These are phyloP conservation scores for Trebouxia sp. DNA, from an alignment of 139 green algal genomes.

Conservation along the genomic window DNA sequence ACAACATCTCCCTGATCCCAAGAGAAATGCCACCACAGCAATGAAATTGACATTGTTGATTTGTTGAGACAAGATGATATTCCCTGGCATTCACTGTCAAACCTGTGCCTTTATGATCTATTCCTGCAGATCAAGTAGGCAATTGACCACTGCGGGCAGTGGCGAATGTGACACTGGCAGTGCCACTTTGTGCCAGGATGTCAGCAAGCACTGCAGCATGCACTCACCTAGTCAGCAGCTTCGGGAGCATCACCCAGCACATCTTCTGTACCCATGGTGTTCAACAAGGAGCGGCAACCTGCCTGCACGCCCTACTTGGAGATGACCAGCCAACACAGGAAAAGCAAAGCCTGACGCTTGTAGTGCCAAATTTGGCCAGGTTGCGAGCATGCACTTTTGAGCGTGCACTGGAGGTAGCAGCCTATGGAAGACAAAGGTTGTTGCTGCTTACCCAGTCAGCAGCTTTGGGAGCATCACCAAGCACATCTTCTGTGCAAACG, in stretches of 20 bases:
- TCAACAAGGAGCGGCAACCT: background rate
- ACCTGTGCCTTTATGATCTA: too few species aligned
- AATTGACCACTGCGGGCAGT: too few species aligned
- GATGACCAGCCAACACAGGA: background rate
- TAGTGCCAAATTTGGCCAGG: background rate
- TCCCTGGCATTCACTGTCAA: too few species aligned
- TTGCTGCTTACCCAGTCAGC: conserved; percentile 12
- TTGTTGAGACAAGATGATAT: too few species aligned
- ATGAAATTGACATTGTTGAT: too few species aligned
- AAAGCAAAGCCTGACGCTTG: too few species aligned
- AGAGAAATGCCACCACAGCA: too few species aligned
- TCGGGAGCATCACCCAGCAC: background rate
- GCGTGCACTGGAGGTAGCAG: background rate
- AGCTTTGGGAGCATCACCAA: conserved; percentile 9
- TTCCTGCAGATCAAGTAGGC: too few species aligned
- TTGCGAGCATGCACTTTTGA: background rate
- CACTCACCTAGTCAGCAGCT: conserved; percentile 24
- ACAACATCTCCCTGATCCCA: too few species aligned
- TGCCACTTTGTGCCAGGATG: too few species aligned
- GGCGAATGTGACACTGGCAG: too few species aligned
- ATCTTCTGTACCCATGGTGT: conserved; percentile 13
- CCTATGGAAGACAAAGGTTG: background rate
- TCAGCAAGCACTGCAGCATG: too few species aligned
- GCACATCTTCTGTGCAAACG: conserved; percentile 1
- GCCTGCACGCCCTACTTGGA: background rate